phyloP scores from a whole-genome alignment of 2,329 filamentous ascomycete species.

The Graphiopsis chlorocephala region DNA sequence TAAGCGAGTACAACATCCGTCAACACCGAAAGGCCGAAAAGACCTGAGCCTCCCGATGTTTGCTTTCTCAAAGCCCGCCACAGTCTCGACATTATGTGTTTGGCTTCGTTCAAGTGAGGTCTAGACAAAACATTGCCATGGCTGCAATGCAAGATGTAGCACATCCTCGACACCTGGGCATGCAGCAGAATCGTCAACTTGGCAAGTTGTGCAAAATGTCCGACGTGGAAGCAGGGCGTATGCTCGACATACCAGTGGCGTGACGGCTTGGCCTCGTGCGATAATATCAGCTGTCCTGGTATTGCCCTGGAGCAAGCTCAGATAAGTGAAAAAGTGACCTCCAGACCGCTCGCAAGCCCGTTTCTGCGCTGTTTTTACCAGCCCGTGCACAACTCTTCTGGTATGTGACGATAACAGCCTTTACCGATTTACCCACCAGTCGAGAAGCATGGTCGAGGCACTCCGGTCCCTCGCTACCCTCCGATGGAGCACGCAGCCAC shows the following conservation, averaged over 20 bases:
- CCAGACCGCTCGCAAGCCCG: background rate
- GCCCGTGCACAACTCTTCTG: background rate
- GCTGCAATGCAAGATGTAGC: background rate
- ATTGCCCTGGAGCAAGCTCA: background rate
- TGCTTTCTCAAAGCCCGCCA: background rate
- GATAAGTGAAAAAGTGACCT: background rate
- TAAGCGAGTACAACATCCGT: background rate
- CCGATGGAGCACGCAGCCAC: constrained; percentile 15
- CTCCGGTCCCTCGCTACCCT: constrained; percentile 10
- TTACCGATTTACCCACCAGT: background rate
- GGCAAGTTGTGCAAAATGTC: constrained; percentile 3
- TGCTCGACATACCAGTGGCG: constrained; percentile 2
- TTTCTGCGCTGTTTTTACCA: background rate
- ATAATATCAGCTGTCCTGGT: background rate
- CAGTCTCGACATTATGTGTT: background rate
- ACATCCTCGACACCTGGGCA: background rate
- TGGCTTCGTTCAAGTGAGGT: background rate
- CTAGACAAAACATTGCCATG: background rate
- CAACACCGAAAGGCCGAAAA: background rate
- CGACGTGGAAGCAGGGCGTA: background rate
- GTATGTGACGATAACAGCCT: background rate
- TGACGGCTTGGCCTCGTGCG: background rate
- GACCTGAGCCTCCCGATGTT: background rate
- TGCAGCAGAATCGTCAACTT: background rate
- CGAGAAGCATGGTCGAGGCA: constrained; percentile 7